Percentiles rank a stretch among this genome's conserved stretches.
These are phyloP conservation scores for Papilionanthe hybrid DNA, from an alignment of 116 monocot species.

Conservation along the genomic window DNA sequence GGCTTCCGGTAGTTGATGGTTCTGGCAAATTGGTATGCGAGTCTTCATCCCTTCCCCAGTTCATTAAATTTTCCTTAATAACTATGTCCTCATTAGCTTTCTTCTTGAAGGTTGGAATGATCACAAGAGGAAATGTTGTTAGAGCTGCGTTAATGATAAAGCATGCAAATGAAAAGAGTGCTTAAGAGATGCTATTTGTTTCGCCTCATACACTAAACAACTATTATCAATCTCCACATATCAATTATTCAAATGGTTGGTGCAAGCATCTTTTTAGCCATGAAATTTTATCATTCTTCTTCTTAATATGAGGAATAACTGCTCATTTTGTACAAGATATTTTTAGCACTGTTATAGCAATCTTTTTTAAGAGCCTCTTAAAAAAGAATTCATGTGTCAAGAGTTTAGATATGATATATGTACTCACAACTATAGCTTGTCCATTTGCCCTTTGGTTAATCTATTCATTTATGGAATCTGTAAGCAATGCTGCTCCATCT, in stretches of 20 bases:
- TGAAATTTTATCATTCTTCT: not conserved
- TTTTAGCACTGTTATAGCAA: too few relatives aligned
- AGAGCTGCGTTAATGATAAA: conserved; percentile 66
- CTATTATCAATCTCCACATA: not conserved
- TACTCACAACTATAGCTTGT: too few relatives aligned
- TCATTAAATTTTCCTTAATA: conserved; percentile 4
- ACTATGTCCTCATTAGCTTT: not conserved
- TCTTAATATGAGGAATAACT: not conserved
- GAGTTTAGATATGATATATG: too few relatives aligned
- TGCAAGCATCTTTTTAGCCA: not conserved
- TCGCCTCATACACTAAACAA: not conserved
- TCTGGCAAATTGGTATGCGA: conserved; percentile 73
- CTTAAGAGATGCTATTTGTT: not conserved
- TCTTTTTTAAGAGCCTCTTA: too few relatives aligned
- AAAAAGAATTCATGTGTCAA: too few relatives aligned
- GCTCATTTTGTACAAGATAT: not conserved
- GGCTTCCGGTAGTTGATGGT: conserved; percentile 84
- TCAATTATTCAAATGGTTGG: not conserved
- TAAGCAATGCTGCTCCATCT: not conserved
- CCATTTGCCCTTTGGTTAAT: too few relatives aligned
- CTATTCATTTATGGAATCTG: too few relatives aligned
- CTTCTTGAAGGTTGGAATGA: conserved; percentile 62
- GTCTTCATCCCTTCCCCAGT: not conserved
- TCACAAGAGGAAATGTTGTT: conserved; percentile 80
- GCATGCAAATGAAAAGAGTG: conserved; percentile 14